Evolutionary conservation across 352 stramenopile genomes (phyloP).

Genomic region (Thraustochytrium sp.): DNA sequence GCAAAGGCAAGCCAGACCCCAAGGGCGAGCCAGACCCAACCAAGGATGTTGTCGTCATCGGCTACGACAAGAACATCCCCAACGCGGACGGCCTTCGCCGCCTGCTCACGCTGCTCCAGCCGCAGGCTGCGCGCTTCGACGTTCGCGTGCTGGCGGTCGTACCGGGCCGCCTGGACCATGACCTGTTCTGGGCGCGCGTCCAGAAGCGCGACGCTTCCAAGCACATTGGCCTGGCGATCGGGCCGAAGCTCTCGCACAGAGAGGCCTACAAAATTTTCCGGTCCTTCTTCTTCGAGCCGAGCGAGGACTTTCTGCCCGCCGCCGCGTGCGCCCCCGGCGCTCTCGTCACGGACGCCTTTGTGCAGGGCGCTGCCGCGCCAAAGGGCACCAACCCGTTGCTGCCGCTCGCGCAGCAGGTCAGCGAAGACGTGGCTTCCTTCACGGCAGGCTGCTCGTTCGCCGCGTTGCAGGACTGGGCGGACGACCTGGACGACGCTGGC

Average conservation of each 20-base stretch:
- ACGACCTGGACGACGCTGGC: background rate
- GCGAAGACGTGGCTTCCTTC: background rate
- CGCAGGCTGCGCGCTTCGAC: background rate
- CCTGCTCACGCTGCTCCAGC: background rate
- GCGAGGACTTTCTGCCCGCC: slow-evolving; percentile 6
- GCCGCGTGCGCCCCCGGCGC: background rate
- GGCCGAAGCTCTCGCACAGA: background rate
- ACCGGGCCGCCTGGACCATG: slow-evolving; percentile 10
- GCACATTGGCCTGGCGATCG: slow-evolving; percentile 45
- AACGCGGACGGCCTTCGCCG: slow-evolving; percentile 1
- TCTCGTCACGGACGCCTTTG: background rate
- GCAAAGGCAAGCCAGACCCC: slow-evolving; percentile 11
- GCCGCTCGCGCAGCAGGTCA: background rate
- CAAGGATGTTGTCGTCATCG: background rate
- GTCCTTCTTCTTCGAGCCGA: slow-evolving; percentile 8
- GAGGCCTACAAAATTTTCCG: slow-evolving; percentile 17
- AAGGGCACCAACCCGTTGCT: background rate
- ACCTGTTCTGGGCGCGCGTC: slow-evolving; percentile 29
- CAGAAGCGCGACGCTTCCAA: slow-evolving; percentile 9
- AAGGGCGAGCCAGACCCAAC: background rate
- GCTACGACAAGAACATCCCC: slow-evolving; percentile 46
- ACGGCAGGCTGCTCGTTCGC: background rate
- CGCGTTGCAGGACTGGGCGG: background rate
- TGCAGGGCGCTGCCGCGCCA: background rate
- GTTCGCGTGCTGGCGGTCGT: slow-evolving; percentile 11